Base-by-base conservation (phyloP, 257 asterid species). In the Gentiana dahurica region DNA sequence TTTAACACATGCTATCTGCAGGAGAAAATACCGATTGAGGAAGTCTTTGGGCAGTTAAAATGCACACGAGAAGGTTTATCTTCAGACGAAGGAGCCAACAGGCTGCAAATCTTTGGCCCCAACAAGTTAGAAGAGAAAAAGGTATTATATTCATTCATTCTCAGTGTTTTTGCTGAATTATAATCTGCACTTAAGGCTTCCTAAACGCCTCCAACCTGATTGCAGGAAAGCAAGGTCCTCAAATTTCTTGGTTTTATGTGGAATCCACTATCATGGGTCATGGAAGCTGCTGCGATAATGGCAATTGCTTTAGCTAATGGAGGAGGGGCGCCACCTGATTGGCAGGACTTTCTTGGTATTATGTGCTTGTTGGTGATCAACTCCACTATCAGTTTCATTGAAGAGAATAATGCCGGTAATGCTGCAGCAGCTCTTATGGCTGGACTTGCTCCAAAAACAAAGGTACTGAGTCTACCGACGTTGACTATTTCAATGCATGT, bases 371-470 rank as follows among this genome's bases (percentile, higher is more conserved):
- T 71, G 8, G 37, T 71, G 10, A 71, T 65, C 55, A 71, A 65
- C 49, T 71, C 76, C 35, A 71, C 76, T 1, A 71, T 71, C 34
- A 71, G 76, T 57, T 71, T 65, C 55, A 65, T 71, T 4, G 76
- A 71, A 63, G 76, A 71, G 60, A 71, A 71, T 54, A 71, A 71
- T 12, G 76, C 72, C 57, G 76, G 76, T 60, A 71, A 71, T 71
- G 76, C 76, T 0, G 76, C 76, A 51, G 76, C 76, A 37, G 76
- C 72, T 52, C 76, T 71, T 49, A 71, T 71, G 76, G 76, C 76
- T 56, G 62, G 76, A 58, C 53, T 71, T 49, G 76, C 76, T 51
- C 76, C 76, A 65, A 71, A 71, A 68, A 71, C 76, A 36, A 71
- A 71, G 76, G 76, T 71, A 41, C 8, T 41, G 46, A 41, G 24